These are phyloP conservation scores for Cercospora beticola DNA, from an alignment of 2,329 filamentous ascomycete species.

Conservation along the genomic window DNA sequence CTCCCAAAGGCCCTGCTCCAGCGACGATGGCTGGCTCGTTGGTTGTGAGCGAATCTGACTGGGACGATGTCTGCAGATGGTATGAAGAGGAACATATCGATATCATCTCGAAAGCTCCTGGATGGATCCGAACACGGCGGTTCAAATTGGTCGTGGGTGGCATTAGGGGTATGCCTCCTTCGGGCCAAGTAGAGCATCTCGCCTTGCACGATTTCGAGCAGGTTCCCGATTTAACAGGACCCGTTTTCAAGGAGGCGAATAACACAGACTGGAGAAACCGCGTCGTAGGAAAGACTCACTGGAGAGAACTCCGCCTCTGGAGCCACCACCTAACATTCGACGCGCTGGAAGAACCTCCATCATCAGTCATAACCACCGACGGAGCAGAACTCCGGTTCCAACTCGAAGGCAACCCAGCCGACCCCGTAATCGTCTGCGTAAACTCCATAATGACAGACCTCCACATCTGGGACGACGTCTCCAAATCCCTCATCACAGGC, in stretches of 20 bases:
- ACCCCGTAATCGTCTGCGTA: slow-evolving; percentile 71
- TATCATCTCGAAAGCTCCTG: slow-evolving; percentile 70
- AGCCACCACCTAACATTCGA: slow-evolving; percentile 79
- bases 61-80: slow-evolving; percentile 66
- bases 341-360: slow-evolving; percentile 58
- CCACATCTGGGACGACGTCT: slow-evolving; percentile 77
- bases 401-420: slow-evolving; percentile 69
- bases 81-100: slow-evolving; percentile 71
- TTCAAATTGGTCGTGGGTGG: slow-evolving; percentile 68
- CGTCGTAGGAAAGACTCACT: slow-evolving; percentile 60
- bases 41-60: slow-evolving; percentile 52
- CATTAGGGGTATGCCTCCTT: slow-evolving; percentile 42
- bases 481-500: slow-evolving; percentile 57
- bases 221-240: slow-evolving; percentile 64
- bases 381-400: slow-evolving; percentile 69
- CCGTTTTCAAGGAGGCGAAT: slow-evolving; percentile 63
- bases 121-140: slow-evolving; percentile 73
- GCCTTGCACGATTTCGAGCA: slow-evolving; percentile 71
- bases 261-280: slow-evolving; percentile 62
- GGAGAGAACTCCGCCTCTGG: slow-evolving; percentile 60
- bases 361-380: slow-evolving; percentile 67
- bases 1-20: slow-evolving; percentile 26
- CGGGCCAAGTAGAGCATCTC: slow-evolving; percentile 58
- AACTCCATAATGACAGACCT: slow-evolving; percentile 79
- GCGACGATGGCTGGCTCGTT: slow-evolving; percentile 30